Evolutionary conservation across 495 filamentous ascomycete species (phyloP).

Genomic region (Daldinia caldariorum): DNA sequence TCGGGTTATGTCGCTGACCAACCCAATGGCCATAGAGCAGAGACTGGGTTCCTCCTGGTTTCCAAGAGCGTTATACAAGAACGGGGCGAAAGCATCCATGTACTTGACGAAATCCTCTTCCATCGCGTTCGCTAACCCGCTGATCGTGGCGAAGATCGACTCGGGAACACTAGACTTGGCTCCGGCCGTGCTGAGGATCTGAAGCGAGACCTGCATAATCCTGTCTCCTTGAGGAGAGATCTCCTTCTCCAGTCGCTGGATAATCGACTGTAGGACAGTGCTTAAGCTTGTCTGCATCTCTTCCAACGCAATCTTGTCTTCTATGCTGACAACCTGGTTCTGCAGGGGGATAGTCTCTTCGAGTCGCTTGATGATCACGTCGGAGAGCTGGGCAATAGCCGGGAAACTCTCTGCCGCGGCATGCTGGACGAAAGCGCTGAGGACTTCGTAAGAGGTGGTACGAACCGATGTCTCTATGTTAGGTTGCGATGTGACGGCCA

Average conservation of each 20-base stretch:
- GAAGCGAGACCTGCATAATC: slow-evolving; percentile 88
- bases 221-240: slow-evolving; percentile 89
- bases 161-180: slow-evolving; percentile 95
- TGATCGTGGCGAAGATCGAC: slow-evolving; percentile 88
- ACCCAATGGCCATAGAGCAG: slow-evolving; percentile 96
- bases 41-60: slow-evolving; percentile 95
- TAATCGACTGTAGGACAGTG: slow-evolving; percentile 88
- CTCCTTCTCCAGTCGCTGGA: slow-evolving; percentile 90
- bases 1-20: slow-evolving; percentile 94
- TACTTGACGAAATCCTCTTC: slow-evolving; percentile 94
- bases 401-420: slow-evolving; percentile 85
- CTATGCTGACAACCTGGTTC: slow-evolving; percentile 92
- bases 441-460: slow-evolving; percentile 97
- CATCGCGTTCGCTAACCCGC: slow-evolving; percentile 83
- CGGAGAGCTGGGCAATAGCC: slow-evolving; percentile 81
- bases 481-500: slow-evolving; percentile 82
- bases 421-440: slow-evolving; percentile 91
- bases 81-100: slow-evolving; percentile 92
- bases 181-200: slow-evolving; percentile 78
- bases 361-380: slow-evolving; percentile 85
- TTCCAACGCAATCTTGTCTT: slow-evolving; percentile 92
- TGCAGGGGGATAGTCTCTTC: slow-evolving; percentile 93
- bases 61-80: slow-evolving; percentile 88
- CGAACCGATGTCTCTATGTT: slow-evolving; percentile 93
- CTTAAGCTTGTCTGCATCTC: slow-evolving; percentile 97